A percentile compares a stretch with the other conserved stretches of the same genome.
phyloP scores from a whole-genome alignment of 306 rosid species.

The Crataegus laevigata region DNA sequence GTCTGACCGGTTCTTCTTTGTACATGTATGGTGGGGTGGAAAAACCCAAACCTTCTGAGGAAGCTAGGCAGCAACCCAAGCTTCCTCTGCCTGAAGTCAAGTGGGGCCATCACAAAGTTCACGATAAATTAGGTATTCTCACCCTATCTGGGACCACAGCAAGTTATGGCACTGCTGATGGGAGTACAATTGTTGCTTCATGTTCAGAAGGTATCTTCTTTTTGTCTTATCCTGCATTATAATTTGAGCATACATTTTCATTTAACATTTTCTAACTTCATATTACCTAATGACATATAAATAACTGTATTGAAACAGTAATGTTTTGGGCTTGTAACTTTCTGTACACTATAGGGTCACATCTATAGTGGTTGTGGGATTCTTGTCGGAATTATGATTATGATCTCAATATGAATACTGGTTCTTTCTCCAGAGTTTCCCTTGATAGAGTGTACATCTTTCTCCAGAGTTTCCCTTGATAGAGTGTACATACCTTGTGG shows the following conservation, averaged over 20 bases:
- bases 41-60: constrained; percentile 48
- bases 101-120: constrained; percentile 86
- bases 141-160: constrained; percentile 74
- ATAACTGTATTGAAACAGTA: background rate
- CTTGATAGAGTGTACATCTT: background rate
- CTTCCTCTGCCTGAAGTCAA: constrained; percentile 92
- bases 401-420: background rate
- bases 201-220: constrained; percentile 87
- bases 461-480: background rate
- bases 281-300: background rate
- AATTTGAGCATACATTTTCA: background rate
- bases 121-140: constrained; percentile 62
- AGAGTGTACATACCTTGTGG: constrained; percentile 9
- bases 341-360: background rate
- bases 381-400: background rate
- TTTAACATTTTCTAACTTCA: background rate
- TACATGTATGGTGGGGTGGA: constrained; percentile 90
- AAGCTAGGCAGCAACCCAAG: constrained; percentile 53
- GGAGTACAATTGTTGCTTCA: constrained; percentile 78
- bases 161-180: constrained; percentile 87
- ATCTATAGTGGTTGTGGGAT: background rate
- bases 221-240: background rate
- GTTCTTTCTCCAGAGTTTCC: background rate
- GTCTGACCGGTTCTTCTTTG: constrained; percentile 57
- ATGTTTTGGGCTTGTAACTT: background rate